Evolutionary conservation across 768 basidiomycete species (phyloP), one percentile per base, ranked within the genome.

Genomic region (Dentipellis fragilis): DNA sequence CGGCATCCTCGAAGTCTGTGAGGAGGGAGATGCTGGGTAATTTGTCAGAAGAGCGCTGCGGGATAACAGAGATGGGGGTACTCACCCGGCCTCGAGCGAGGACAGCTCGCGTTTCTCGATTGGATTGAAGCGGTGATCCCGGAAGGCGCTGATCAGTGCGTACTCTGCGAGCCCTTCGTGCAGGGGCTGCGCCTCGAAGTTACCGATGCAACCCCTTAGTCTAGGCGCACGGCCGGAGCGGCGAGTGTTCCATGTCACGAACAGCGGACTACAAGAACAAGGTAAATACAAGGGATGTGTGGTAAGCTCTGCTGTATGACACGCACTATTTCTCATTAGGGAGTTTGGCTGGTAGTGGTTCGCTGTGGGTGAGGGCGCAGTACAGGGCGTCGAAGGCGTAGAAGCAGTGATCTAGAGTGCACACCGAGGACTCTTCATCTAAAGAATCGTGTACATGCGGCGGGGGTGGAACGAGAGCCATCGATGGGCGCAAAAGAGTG

Each of bases 121-220:
- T 70, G 78, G 83, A 62, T 75, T 77, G 75, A 99, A 99, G 42
- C 95, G 80, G 55, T 79, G 75, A 68, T 99, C 95, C 64, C 84
- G 78, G 69, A 96, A 85, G 16, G 94, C 94, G 66, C 93, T 93
- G 68, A 88, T 80, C 56, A 93, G 78, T 23, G 95, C 95, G 66
- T 96, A 98, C 62, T 98, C 91, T 42, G 80, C 78, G 57, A 99
- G 68, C 14, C 92, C 93, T 29, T 87, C 78, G 55, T 74, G 79
- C 29, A 98, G 73, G 10, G 83, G 71, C 68, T 85, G 76, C 10
- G 89, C 77, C 36, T 85, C 82, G 64, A 99, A 99, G 69, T 81
- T 93, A 64, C 95, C 95, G 63, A 99, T 97, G 72, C 95, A 99
- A 49, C 95, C 95, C 52, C 95, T 75, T 58, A 99, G 74, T 57